Percentiles rank a stretch among this genome's conserved stretches.
Evolutionary conservation across 2,329 filamentous ascomycete species (phyloP).

Genomic region (Colletotrichum abscissum): DNA sequence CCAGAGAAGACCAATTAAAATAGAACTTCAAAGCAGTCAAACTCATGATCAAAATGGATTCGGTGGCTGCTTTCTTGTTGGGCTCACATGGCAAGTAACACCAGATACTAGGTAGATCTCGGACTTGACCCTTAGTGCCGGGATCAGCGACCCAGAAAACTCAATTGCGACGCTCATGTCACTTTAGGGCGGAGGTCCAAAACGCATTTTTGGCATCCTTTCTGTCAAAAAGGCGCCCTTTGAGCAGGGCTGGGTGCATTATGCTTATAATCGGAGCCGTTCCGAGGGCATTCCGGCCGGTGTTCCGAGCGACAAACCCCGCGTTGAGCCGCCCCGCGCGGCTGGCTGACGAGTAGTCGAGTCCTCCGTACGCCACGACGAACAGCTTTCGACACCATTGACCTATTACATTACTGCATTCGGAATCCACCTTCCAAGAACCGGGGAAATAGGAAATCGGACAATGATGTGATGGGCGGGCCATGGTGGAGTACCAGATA

Average conservation of each 20-base stretch:
- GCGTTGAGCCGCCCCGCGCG: background rate
- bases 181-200: background rate
- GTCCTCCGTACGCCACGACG: background rate
- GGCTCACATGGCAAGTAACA: background rate
- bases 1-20: background rate
- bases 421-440: background rate
- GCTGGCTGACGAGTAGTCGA: background rate
- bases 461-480: background rate
- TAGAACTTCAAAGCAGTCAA: background rate
- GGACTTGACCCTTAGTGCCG: background rate
- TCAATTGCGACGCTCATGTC: background rate
- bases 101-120: background rate
- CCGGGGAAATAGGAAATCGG: background rate
- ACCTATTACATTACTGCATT: background rate
- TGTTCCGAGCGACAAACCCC: background rate
- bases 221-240: background rate
- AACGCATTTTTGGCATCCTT: background rate
- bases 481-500: background rate
- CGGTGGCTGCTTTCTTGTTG: background rate
- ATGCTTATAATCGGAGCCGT: background rate
- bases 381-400: background rate
- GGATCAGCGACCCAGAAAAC: background rate
- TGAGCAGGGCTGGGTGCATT: background rate
- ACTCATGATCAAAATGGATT: background rate
- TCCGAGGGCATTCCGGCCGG: background rate